Evolutionary conservation across 192 early-diverging fungal species (phyloP).

Genomic region (Coemansia sp.): DNA sequence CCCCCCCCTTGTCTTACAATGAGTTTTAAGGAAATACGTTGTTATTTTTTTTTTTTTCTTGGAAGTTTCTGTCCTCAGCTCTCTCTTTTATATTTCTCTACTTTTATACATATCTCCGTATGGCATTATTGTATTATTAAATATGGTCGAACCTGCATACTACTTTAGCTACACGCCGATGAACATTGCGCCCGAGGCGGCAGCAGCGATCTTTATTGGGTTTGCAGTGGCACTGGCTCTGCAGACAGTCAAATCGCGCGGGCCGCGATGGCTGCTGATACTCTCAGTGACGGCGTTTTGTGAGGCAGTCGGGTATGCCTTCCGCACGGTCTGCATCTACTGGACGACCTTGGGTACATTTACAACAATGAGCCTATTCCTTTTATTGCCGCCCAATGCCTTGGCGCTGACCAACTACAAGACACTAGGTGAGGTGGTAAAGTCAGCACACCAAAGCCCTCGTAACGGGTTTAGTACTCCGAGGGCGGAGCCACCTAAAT

Average conservation of each 20-base stretch:
- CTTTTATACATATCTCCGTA: not conserved
- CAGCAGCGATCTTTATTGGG: conserved; percentile 13
- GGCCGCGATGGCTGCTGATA: conserved; percentile 14
- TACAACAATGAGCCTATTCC: conserved; percentile 35
- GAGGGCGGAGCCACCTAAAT: not conserved
- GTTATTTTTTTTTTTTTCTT: not conserved
- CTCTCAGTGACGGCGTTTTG: conserved; percentile 22
- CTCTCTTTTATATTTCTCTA: not conserved
- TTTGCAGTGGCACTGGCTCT: conserved; percentile 5
- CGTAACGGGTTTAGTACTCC: not conserved
- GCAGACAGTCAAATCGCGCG: conserved; percentile 9
- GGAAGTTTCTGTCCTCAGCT: not conserved
- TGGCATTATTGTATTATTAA: not conserved
- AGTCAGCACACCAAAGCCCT: not conserved
- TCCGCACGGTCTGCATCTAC: conserved; percentile 34
- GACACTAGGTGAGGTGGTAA: conserved; percentile 27
- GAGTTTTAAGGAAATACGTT: not conserved
- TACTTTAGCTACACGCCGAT: conserved; percentile 28
- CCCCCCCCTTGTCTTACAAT: not conserved
- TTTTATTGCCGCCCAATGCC: conserved; percentile 42
- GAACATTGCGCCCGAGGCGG: conserved; percentile 18
- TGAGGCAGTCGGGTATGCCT: conserved; percentile 35
- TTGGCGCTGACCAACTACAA: conserved; percentile 49
- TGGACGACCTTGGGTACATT: conserved; percentile 24
- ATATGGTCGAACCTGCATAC: conserved; percentile 17